A percentile compares a stretch with the other conserved stretches of the same genome.
phyloP scores from a whole-genome alignment of 352 stramenopile species.

The Pythium sp. region DNA sequence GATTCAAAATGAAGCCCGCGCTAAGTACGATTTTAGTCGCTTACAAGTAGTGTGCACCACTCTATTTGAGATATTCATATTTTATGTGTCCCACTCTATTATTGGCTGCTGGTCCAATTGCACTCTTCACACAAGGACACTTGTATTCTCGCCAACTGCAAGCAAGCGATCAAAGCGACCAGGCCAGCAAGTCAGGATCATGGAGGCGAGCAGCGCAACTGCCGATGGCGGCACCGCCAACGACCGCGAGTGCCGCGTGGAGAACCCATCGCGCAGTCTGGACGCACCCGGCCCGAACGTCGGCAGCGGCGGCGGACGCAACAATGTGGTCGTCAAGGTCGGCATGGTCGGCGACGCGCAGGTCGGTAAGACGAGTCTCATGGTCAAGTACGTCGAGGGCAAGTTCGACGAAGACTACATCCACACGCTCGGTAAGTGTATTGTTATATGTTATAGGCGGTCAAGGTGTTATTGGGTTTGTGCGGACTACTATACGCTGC shows the following conservation, averaged over 20 bases:
- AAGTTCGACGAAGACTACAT: slow-evolving; percentile 97
- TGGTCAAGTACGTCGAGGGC: slow-evolving; percentile 96
- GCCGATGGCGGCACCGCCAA: background rate
- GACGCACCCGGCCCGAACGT: slow-evolving; percentile 23
- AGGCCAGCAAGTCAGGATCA: background rate
- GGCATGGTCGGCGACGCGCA: slow-evolving; percentile 94
- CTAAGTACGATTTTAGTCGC: background rate
- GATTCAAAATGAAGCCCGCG: background rate
- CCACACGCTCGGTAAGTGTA: slow-evolving; percentile 87
- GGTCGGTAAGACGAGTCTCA: slow-evolving; percentile 94
- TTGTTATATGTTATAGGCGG: background rate
- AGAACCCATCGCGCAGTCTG: slow-evolving; percentile 28
- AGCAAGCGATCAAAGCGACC: background rate
- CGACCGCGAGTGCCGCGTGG: slow-evolving; percentile 10
- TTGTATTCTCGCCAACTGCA: slow-evolving; percentile 2
- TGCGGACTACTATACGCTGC: background rate
- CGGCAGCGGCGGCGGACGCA: slow-evolving; percentile 45
- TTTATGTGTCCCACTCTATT: too few species aligned
- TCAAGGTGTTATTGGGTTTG: background rate
- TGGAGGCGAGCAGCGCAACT: slow-evolving; percentile 2
- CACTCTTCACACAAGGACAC: background rate
- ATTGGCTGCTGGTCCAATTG: background rate
- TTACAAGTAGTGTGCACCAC: too few species aligned
- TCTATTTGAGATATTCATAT: too few species aligned
- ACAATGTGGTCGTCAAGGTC: slow-evolving; percentile 91